Evolutionary conservation across 2,329 filamentous ascomycete genomes (phyloP).

Genomic region (Alternaria sp.): DNA sequence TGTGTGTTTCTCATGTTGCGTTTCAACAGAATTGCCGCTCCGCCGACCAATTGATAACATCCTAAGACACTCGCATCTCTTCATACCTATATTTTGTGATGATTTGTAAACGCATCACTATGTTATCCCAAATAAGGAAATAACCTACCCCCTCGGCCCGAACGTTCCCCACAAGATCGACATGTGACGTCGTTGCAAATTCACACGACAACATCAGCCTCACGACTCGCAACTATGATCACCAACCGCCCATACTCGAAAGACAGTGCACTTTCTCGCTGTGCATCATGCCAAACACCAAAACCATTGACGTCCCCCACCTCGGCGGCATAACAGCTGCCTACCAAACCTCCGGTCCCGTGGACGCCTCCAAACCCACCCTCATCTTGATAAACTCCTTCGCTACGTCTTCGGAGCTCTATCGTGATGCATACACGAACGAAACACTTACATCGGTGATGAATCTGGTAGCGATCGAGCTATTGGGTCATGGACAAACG

Average conservation of each 20-base stretch:
- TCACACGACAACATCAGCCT: conserved; percentile 1
- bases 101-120: neutral
- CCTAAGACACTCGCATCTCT: neutral
- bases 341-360: conserved; percentile 52
- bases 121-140: neutral
- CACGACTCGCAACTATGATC: neutral
- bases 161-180: neutral
- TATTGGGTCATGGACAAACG: conserved; percentile 60
- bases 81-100: neutral
- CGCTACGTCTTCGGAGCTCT: conserved; percentile 57
- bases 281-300: conserved; percentile 38
- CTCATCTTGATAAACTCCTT: conserved; percentile 60
- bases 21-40: neutral
- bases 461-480: conserved; percentile 62
- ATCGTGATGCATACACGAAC: conserved; percentile 50
- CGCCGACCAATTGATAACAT: neutral
- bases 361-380: conserved; percentile 55
- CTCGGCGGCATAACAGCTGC: conserved; percentile 58
- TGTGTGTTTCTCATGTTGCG: neutral
- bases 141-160: neutral
- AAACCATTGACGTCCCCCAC: conserved; percentile 55
- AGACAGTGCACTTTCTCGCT: neutral
- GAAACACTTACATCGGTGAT: conserved; percentile 44
- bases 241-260: neutral
- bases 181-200: neutral